Percentiles rank a stretch among this genome's conserved stretches.
phyloP scores from a whole-genome alignment of 495 filamentous ascomycete species.

The Penicillium robsamsonii region DNA sequence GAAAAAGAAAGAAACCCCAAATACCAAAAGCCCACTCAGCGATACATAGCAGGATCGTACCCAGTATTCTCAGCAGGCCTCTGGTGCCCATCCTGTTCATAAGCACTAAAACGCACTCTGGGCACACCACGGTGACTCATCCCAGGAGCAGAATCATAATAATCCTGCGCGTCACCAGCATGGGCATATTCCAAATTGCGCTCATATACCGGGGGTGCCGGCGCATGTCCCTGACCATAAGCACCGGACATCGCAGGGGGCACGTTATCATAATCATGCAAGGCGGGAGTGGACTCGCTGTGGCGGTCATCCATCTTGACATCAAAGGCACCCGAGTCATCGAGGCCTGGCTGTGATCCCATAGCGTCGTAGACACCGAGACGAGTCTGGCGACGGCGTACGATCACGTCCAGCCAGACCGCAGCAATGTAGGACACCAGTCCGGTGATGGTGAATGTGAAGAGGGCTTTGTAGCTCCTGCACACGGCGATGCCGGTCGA shows the following conservation, averaged over 20 bases:
- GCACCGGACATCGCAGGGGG: constrained; percentile 2
- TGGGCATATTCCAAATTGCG: constrained; percentile 20
- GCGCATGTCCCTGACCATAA: not conserved
- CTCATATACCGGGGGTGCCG: not conserved
- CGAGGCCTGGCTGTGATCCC: constrained; percentile 22
- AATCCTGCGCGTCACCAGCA: constrained; percentile 30
- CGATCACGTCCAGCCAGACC: constrained; percentile 52
- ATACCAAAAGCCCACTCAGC: constrained; percentile 18
- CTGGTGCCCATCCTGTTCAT: constrained; percentile 25
- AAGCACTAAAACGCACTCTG: constrained; percentile 22
- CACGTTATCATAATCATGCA: constrained; percentile 11
- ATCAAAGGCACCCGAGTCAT: constrained; percentile 27
- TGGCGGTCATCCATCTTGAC: constrained; percentile 35
- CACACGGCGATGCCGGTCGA: constrained; percentile 60
- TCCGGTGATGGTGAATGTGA: constrained; percentile 58
- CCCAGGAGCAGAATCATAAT: constrained; percentile 27
- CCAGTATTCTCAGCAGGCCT: constrained; percentile 27
- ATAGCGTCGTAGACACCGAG: constrained; percentile 50
- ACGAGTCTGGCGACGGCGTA: constrained; percentile 40
- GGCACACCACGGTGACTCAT: constrained; percentile 14
- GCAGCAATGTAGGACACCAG: constrained; percentile 45
- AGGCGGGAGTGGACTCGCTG: constrained; percentile 12
- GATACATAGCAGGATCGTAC: constrained; percentile 39
- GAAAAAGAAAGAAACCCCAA: not conserved
- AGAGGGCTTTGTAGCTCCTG: constrained; percentile 63